Conservation (phyloP, 495 filamentous ascomycete genomes). For the Lichina pygmaea region DNA sequence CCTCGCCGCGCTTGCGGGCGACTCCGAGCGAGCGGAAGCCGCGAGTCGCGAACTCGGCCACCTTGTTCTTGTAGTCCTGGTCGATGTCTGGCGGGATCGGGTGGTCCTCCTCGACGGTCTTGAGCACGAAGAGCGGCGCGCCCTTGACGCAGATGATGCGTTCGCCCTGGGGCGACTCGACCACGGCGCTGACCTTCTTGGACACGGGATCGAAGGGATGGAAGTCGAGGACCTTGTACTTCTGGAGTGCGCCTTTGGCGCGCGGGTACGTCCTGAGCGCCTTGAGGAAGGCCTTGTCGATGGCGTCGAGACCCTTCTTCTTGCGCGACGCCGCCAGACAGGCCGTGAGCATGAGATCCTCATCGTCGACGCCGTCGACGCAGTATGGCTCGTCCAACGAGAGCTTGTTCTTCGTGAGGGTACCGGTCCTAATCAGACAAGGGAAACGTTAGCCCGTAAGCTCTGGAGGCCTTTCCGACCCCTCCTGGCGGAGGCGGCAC, state of each 20-base stretch:
- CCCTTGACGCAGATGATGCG: slow-evolving; percentile 74
- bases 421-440: slow-evolving; percentile 31
- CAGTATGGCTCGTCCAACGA: slow-evolving; percentile 66
- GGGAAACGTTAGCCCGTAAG: too few species aligned
- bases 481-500: slow-evolving; percentile 8
- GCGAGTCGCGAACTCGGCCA: slow-evolving; percentile 64
- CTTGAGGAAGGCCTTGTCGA: slow-evolving; percentile 86
- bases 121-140: slow-evolving; percentile 60
- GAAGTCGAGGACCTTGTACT: slow-evolving; percentile 60
- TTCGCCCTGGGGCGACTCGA: slow-evolving; percentile 58
- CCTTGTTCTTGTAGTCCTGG: slow-evolving; percentile 65
- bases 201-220: slow-evolving; percentile 80
- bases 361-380: slow-evolving; percentile 45
- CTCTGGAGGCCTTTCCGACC: too few species aligned
- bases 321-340: slow-evolving; percentile 78
- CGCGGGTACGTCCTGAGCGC: slow-evolving; percentile 50
- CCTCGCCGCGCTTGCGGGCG: slow-evolving; percentile 38
- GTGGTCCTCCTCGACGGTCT: slow-evolving; percentile 60
- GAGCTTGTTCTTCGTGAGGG: slow-evolving; percentile 77
- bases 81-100: slow-evolving; percentile 44
- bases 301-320: slow-evolving; percentile 85
- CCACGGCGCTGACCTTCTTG: slow-evolving; percentile 71
- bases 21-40: slow-evolving; percentile 65
- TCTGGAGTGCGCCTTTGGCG: slow-evolving; percentile 44
- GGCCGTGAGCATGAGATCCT: slow-evolving; percentile 76